A percentile compares a stretch with the other conserved stretches of the same genome.
Evolutionary conservation across 257 asterid genomes (phyloP).

Genomic region (Marsdenia floribunda): DNA sequence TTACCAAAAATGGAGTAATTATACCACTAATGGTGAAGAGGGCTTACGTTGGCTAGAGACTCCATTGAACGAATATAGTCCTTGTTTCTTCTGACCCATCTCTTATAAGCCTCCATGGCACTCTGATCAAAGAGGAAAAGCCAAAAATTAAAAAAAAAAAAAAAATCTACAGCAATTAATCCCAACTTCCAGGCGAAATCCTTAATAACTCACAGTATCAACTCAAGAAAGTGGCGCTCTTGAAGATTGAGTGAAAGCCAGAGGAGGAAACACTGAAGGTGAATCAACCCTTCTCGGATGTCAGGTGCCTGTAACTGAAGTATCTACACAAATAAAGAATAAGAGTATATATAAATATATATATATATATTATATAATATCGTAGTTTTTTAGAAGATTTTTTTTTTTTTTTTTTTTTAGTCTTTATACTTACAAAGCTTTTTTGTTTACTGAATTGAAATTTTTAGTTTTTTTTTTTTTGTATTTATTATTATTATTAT

Average conservation of each 20-base stretch:
- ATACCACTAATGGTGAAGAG: slow-evolving; percentile 3
- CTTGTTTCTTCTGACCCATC: slow-evolving; percentile 77
- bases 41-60: slow-evolving; percentile 81
- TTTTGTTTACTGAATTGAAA: too few relatives aligned
- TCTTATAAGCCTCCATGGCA: slow-evolving; percentile 87
- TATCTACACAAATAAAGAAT: neutral
- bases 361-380: too few relatives aligned
- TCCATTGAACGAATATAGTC: slow-evolving; percentile 83
- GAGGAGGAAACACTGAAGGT: neutral
- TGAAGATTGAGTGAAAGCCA: neutral
- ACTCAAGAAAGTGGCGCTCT: slow-evolving; percentile 25
- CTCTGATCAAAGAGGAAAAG: neutral
- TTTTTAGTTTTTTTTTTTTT: too few relatives aligned
- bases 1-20: neutral
- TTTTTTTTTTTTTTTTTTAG: too few relatives aligned
- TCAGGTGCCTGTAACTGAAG: neutral
- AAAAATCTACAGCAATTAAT: neutral
- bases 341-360: neutral
- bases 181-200: neutral
- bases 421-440: too few relatives aligned
- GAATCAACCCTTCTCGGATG: neutral
- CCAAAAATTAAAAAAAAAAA: too few relatives aligned
- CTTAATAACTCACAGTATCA: slow-evolving; percentile 51
- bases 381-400: too few relatives aligned
- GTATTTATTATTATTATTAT: too few relatives aligned